A percentile compares a stretch with the other conserved stretches of the same genome.
Evolutionary conservation across 345 rosid genomes (phyloP).

Genomic region (Eucalyptus cloeziana): DNA sequence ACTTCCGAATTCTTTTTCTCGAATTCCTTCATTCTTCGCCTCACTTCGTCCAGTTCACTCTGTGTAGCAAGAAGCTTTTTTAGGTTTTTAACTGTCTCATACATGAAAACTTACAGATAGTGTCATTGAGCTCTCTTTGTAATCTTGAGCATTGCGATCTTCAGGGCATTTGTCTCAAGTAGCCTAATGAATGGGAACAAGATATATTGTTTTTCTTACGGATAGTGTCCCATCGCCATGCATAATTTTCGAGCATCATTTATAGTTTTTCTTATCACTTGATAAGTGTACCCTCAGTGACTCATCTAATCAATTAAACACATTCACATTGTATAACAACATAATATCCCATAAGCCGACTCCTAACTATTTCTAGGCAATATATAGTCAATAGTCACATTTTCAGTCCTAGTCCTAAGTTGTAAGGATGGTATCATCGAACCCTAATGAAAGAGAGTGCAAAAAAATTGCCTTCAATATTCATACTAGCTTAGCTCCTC

Average conservation of each 20-base stretch:
- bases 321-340: neutral
- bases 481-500: neutral
- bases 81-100: neutral
- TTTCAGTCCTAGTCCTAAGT: neutral
- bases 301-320: neutral
- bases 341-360: neutral
- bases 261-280: neutral
- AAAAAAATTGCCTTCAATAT: neutral
- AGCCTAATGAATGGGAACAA: neutral
- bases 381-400: neutral
- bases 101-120: neutral
- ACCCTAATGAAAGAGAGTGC: neutral
- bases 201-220: neutral
- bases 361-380: neutral
- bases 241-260: neutral
- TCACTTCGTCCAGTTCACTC: slow-evolving; percentile 27
- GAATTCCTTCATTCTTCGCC: slow-evolving; percentile 26
- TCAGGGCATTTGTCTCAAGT: neutral
- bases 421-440: neutral
- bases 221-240: neutral
- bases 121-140: neutral
- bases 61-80: neutral
- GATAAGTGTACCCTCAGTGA: neutral
- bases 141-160: neutral
- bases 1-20: slow-evolving; percentile 23